Evolutionary conservation across 2,329 filamentous ascomycete species (phyloP).

Genomic region (Scopulariopsis brevicaulis): DNA sequence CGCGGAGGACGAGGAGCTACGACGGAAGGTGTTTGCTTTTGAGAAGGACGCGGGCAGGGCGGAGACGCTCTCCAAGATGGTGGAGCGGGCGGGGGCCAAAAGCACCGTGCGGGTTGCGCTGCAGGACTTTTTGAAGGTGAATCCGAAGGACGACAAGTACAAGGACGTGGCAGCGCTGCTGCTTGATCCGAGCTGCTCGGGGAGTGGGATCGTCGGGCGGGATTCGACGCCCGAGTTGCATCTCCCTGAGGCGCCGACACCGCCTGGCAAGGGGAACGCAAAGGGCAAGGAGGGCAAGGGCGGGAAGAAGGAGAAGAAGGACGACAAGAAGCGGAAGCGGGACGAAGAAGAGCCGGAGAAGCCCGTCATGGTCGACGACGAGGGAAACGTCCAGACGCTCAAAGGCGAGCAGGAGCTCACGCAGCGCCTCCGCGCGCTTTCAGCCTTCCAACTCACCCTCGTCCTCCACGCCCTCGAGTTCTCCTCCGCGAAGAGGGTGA

Average conservation of each 20-base stretch:
- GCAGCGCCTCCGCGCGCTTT: slow-evolving; percentile 59
- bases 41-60: slow-evolving; percentile 65
- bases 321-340: slow-evolving; percentile 27
- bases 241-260: slow-evolving; percentile 29
- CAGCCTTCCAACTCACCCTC: slow-evolving; percentile 71
- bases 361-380: slow-evolving; percentile 40
- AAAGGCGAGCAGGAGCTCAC: slow-evolving; percentile 44
- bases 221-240: slow-evolving; percentile 65
- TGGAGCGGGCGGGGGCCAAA: slow-evolving; percentile 62
- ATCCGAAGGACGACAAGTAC: slow-evolving; percentile 52
- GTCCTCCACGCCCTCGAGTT: slow-evolving; percentile 79
- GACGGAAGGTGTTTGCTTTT: slow-evolving; percentile 55
- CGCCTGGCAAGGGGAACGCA: background rate
- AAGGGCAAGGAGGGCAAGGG: background rate
- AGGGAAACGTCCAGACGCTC: slow-evolving; percentile 41
- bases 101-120: slow-evolving; percentile 54
- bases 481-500: slow-evolving; percentile 61
- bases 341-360: slow-evolving; percentile 22
- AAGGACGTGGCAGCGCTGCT: slow-evolving; percentile 67
- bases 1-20: slow-evolving; percentile 22
- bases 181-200: slow-evolving; percentile 89
- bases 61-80: slow-evolving; percentile 74
- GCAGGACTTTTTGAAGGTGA: slow-evolving; percentile 71
- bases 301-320: slow-evolving; percentile 7
- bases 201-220: slow-evolving; percentile 84